Base-by-base conservation (phyloP, 2,329 filamentous ascomycete species). In the Simplicillium sp. region DNA sequence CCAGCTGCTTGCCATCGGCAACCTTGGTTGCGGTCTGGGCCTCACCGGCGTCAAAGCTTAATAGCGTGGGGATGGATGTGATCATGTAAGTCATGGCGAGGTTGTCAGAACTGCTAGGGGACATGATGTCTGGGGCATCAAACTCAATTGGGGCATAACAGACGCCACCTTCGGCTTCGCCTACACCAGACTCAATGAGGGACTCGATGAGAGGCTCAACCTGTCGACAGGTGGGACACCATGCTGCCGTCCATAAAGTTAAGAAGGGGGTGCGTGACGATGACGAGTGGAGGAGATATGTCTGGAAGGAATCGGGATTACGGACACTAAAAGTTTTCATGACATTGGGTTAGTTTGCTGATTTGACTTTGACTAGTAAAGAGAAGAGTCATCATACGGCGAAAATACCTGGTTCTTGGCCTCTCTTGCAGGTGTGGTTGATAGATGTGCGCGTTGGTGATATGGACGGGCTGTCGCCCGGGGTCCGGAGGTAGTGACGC, bases 181-280 rank as follows among this genome's bases (percentile, higher is more conserved):
- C 75, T 3, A 72, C 62, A 38, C 71, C 70, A 3, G 62, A 61
- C 49, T 66, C 62, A 36, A 80, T 54, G 28, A 79, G 62, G 11
- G 64, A 59, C 11, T 53, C 54, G 6, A 80, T 39, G 11, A 77
- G 55, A 4, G 75, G 75, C 4, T 60, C 58, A 17, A 79, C 64
- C 28, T 57, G 54, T 36, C 62, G 65, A 55, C 76, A 80, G 13
- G 73, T 71, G 4, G 67, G 57, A 54, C 76, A 80, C 61, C 68
- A 79, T 7, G 71, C 72, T 1, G 75, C 66, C 0, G 74, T 77
- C 76, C 75, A 81, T 33, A 80, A 60, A 2, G 75, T 78, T 41
- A 80, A 52, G n/a, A 80, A 67, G 3, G 76, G 75, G 3, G 59
- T 67, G 34, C 69, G 64, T 6, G 73, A 62, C 6, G 73, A 72